Base-by-base conservation (phyloP, 2,329 filamentous ascomycete genomes). In the Epichloe amarillans region DNA sequence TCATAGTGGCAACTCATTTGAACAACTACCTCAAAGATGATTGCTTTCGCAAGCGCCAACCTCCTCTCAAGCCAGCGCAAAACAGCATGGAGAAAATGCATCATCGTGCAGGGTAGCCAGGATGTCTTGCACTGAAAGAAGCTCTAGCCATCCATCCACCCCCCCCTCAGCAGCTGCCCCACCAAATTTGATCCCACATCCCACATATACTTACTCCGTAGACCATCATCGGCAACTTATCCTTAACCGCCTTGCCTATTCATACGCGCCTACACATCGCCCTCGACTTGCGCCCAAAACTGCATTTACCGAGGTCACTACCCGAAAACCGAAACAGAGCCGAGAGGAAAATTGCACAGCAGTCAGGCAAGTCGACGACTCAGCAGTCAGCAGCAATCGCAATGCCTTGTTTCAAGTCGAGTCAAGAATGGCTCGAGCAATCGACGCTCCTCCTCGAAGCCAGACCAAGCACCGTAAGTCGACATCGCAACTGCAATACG, bases 401-500 rank as follows among this genome's bases (percentile, higher is more conserved):
- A 14, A 95, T 95, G 90, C 84, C 86, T 66, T 82, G 94, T 66
- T 82, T 95, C 65, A 72, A 77, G 48, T 89, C 87, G 52, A 86
- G 86, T 68, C 84, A 95, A 69, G 84, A 90, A 71, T 98, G 89
- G 86, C 86, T 96, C 58, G 82, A 85, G 61, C 86, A 96, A 68
- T 95, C 91, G 14, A 74, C 82, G 17, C 80, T 90, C 54, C 82
- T 98, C 52, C 75, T 98, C 50, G 80, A 93, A 69, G 91, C 93
- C 51, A 83, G 88, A 46, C 93, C 93, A 4, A 80, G 79, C 36
- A 89, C 86, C 40, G 91, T 95, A 79, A 56, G 52, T 37, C 17
- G 80, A 71, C 21, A n/a, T 33, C 37, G 2, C 23, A 30, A 30
- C 4, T 30, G 0, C 30, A 11, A 30, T 4, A 30, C 30, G 30